phyloP scores from a whole-genome alignment of 768 basidiomycete species.

The Suillus variegatus region DNA sequence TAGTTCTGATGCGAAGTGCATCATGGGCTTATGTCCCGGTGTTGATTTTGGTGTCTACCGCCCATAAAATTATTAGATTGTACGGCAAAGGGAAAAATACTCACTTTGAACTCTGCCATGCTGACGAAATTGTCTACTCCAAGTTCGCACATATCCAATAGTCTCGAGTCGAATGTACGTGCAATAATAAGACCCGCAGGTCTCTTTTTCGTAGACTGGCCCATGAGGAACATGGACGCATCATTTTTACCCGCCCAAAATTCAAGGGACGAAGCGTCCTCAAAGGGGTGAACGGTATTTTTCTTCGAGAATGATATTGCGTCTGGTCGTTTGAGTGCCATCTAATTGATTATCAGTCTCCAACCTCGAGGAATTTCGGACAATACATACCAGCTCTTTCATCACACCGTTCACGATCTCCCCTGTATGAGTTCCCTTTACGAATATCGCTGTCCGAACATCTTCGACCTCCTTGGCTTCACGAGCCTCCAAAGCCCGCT shows the following conservation, averaged over 20 bases:
- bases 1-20: constrained; percentile 94
- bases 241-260: constrained; percentile 97
- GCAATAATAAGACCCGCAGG: constrained; percentile 86
- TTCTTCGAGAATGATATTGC: constrained; percentile 94
- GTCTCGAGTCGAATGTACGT: constrained; percentile 80
- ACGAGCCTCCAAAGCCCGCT: constrained; percentile 83
- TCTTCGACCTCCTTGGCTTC: constrained; percentile 91
- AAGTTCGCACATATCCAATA: constrained; percentile 95
- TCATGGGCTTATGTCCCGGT: constrained; percentile 85
- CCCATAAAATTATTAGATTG: neutral
- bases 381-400: constrained; percentile 76
- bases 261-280: constrained; percentile 75
- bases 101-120: constrained; percentile 84
- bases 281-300: constrained; percentile 89
- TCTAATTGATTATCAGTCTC: constrained; percentile 45
- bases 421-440: constrained; percentile 84
- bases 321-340: constrained; percentile 90
- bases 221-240: constrained; percentile 86
- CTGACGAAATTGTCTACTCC: constrained; percentile 80
- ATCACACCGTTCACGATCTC: constrained; percentile 79
- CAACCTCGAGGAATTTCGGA: neutral
- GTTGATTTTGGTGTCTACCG: constrained; percentile 83
- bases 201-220: constrained; percentile 92
- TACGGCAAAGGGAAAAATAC: constrained; percentile 21
- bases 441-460: constrained; percentile 85